Base-by-base conservation (phyloP, 2,329 filamentous ascomycete species). In the Stagonosporopsis tanaceti region DNA sequence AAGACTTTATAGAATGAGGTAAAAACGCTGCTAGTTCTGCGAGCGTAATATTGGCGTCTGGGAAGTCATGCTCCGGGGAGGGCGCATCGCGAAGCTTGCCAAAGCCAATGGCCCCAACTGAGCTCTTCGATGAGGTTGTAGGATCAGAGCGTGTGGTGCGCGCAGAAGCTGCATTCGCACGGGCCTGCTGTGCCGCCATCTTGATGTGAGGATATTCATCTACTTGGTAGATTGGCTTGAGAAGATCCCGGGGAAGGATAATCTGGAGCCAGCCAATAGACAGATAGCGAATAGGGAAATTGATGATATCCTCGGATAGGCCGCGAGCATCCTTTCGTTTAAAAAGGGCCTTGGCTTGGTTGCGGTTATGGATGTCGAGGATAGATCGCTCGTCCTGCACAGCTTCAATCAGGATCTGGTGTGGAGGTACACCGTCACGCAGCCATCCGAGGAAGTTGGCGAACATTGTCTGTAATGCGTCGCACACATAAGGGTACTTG, bases 11-110 rank as follows among this genome's bases (percentile, higher is more conserved):
- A 2, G 59, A 63, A 2, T 66, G 53, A 1, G 70, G 68, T 4
- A 72, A 20, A 45, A 73, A 72, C 2, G 64, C 59, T 8, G 65
- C 40, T 4, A 71, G 50, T 34, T 74, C 70, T 14, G 64, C 62
- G 2, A 68, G 55, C 1, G 69, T 71, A 8, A 72, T 46, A 39
- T 73, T 71, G n/a, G 52, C 63, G 5, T 32, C 17, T 1, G 66
- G 69, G 42, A 72, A 68, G 4, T 38, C 44, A 1, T 68, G 52
- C 17, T 58, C 59, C 2, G 53, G n/a, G 14, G 55, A 54, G 3
- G 67, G 69, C 1, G 68, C 62, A 15, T 62, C 60, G 25, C 32
- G 37, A 3, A 68, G 40, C 28, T 64, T 67, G n/a, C 66, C 59
- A 17, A 61, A 61, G 1, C 50, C 45, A 28, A 7, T 34, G 15